Conservation (phyloP, 805 yeast genomes). For the Brettanomyces bruxellensis region DNA sequence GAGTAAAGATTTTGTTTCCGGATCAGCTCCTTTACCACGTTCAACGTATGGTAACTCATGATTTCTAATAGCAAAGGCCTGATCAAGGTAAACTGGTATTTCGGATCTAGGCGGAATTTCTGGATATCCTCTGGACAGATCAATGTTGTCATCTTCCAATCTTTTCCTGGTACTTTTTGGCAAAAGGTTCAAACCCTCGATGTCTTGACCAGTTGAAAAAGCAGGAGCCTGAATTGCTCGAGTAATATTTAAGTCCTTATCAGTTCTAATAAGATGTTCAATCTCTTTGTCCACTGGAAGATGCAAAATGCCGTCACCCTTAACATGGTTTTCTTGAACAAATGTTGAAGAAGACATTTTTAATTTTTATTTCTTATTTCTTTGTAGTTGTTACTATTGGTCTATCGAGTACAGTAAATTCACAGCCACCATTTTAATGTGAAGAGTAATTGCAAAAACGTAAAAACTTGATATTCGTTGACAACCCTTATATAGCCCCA, state of each 20-base stretch:
- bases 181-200: constrained; percentile 15
- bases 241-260: constrained; percentile 5
- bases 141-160: constrained; percentile 28
- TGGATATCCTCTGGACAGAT: constrained; percentile 31
- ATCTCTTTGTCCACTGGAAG: constrained; percentile 8
- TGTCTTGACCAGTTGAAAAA: constrained; percentile 8
- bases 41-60: constrained; percentile 25
- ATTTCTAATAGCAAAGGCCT: constrained; percentile 28
- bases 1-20: constrained; percentile 31
- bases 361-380: no score
- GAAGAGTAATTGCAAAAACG: no score
- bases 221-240: constrained; percentile 1
- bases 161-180: constrained; percentile 22
- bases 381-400: no score
- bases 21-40: constrained; percentile 29
- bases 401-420: no score
- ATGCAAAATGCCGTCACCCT: not conserved
- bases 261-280: constrained; percentile 8
- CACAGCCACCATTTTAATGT: no score
- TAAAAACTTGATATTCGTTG: no score
- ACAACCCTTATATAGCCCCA: no score
- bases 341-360: no score
- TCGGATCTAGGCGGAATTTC: constrained; percentile 23
- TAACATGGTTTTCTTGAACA: no score
- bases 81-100: constrained; percentile 32